phyloP scores from a whole-genome alignment of 129 eudicot genomes.

The Glebionis coronaria region DNA sequence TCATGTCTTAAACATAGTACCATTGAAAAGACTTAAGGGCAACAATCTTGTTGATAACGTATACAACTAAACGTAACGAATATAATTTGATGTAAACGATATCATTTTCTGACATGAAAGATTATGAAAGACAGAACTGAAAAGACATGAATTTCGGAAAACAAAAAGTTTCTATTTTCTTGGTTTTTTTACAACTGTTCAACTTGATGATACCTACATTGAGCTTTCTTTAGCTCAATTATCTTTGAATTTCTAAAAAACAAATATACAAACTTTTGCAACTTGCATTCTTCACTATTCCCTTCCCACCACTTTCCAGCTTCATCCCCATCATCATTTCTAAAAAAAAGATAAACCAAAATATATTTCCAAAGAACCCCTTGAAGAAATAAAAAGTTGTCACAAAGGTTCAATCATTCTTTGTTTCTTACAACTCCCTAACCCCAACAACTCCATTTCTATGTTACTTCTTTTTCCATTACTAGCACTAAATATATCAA shows the following conservation, averaged over 20 bases:
- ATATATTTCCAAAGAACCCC: conserved; percentile 24
- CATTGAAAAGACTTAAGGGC: not conserved
- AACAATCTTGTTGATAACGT: no score
- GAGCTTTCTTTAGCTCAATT: conserved; percentile 52
- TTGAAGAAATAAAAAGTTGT: conserved; percentile 15
- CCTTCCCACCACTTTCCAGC: conserved; percentile 37
- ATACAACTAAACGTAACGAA: not conserved
- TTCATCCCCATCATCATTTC: conserved; percentile 24
- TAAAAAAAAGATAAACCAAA: conserved; percentile 13
- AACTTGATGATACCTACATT: conserved; percentile 35
- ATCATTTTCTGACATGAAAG: conserved; percentile 6
- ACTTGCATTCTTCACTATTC: conserved; percentile 46
- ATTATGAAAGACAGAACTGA: conserved; percentile 18
- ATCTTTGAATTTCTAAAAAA: conserved; percentile 25
- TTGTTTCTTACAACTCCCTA: conserved; percentile 58
- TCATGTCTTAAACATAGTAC: no score
- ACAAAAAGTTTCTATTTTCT: conserved; percentile 18
- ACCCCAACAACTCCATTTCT: conserved; percentile 50
- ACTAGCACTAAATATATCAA: conserved; percentile 57
- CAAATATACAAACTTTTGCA: conserved; percentile 54
- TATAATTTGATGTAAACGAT: not conserved
- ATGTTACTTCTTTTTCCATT: conserved; percentile 56
- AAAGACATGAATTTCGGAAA: conserved; percentile 5
- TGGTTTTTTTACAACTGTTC: conserved; percentile 32
- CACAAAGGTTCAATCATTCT: conserved; percentile 60